Conservation (phyloP, 1,284 basidiomycete species). For the Marasmius tenuissimus region DNA sequence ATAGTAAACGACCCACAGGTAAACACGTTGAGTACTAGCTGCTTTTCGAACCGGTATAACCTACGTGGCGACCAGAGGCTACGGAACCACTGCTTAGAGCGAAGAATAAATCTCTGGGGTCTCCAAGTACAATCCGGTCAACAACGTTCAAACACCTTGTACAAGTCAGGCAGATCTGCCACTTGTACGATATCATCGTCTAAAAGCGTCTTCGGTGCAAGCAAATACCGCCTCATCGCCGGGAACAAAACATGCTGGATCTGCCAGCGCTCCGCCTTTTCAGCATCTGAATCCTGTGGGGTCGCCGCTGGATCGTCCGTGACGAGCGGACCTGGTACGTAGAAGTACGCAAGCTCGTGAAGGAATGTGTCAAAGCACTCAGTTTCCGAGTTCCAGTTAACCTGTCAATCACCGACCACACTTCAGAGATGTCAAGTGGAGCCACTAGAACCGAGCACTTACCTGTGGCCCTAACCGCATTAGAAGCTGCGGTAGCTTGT, state of each 20-base stretch:
- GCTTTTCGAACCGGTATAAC: too few species aligned
- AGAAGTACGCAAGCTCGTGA: constrained; percentile 90
- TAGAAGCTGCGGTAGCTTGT: constrained; percentile 82
- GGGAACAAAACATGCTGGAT: constrained; percentile 89
- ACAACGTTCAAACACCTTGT: constrained; percentile 89
- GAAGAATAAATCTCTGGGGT: too few species aligned
- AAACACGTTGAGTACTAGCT: too few species aligned
- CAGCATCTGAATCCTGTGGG: constrained; percentile 34
- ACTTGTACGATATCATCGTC: constrained; percentile 82
- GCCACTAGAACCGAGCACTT: constrained; percentile 12
- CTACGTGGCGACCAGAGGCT: background rate
- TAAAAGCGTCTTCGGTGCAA: constrained; percentile 67
- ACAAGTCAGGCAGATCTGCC: constrained; percentile 85
- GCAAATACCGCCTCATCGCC: constrained; percentile 73
- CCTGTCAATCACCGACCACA: constrained; percentile 41
- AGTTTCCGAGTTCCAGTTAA: constrained; percentile 85
- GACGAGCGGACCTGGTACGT: constrained; percentile 62
- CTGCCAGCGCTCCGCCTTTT: constrained; percentile 75
- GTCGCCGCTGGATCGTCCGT: constrained; percentile 18
- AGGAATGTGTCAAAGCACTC: constrained; percentile 87
- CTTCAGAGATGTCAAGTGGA: background rate
- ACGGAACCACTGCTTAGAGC: too few species aligned
- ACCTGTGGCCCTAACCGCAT: constrained; percentile 88
- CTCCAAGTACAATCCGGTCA: too few species aligned
- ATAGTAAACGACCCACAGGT: too few species aligned